Conservation (phyloP, 208 protist genomes). For the Giardia duodenalis region DNA sequence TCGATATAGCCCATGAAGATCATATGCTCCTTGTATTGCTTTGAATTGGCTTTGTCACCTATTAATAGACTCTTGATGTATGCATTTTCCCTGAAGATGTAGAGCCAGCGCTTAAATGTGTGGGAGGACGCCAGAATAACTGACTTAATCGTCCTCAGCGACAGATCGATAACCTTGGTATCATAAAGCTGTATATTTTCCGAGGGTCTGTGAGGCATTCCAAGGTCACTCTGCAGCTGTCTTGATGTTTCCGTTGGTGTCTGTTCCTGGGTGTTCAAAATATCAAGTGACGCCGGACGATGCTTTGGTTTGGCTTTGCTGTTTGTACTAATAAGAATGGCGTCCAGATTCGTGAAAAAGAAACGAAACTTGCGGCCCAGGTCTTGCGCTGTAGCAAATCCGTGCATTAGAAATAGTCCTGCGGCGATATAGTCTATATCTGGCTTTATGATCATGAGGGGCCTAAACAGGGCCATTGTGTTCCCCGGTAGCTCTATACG, state of each 20-base stretch:
- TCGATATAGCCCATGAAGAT: neutral
- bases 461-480: neutral
- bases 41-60: neutral
- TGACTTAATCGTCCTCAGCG: neutral
- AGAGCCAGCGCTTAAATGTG: neutral
- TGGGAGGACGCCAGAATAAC: neutral
- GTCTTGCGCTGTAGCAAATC: slow-evolving; percentile 48
- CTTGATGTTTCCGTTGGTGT: neutral
- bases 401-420: neutral
- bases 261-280: neutral
- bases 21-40: neutral
- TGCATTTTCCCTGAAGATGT: neutral
- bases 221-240: neutral
- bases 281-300: neutral
- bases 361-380: slow-evolving; percentile 68
- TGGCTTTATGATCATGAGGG: neutral
- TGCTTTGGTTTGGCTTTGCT: neutral
- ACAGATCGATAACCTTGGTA: neutral
- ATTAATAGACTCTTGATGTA: neutral
- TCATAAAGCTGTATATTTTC: neutral
- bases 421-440: neutral
- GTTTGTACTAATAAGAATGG: neutral
- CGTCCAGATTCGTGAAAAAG: neutral
- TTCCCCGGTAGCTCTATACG: neutral
- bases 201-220: neutral